phyloP scores from a whole-genome alignment of 345 rosid genomes.

The Physaria fendleri region DNA sequence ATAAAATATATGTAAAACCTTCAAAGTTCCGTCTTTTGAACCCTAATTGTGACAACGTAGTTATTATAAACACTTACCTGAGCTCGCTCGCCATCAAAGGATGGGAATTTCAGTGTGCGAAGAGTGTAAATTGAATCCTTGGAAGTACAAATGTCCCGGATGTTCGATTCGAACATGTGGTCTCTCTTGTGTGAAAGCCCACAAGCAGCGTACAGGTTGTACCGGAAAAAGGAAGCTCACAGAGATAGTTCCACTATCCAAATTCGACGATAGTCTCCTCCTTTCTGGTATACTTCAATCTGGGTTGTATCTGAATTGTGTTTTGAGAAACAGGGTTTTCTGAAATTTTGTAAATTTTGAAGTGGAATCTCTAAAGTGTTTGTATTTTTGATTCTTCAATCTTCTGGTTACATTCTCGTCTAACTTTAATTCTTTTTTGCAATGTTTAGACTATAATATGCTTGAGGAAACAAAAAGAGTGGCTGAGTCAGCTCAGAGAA shows the following conservation, averaged over 20 bases:
- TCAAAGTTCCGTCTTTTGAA: too few relatives aligned
- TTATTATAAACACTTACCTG: constrained; percentile 16
- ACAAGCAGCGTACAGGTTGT: constrained; percentile 75
- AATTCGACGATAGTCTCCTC: constrained; percentile 57
- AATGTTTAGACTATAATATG: constrained; percentile 83
- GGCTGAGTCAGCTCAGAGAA: constrained; percentile 64
- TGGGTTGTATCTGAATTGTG: not conserved
- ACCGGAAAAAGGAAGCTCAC: constrained; percentile 53
- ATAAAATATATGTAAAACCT: too few relatives aligned
- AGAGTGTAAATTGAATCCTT: constrained; percentile 50
- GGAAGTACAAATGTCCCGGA: constrained; percentile 84
- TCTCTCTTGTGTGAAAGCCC: constrained; percentile 71
- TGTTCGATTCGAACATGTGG: constrained; percentile 77
- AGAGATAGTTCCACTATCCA: constrained; percentile 53
- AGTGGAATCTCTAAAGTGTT: not conserved
- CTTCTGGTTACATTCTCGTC: too few relatives aligned
- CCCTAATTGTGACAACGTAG: constrained; percentile 4
- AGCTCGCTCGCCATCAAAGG: not conserved
- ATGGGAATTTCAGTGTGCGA: constrained; percentile 33
- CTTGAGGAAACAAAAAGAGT: constrained; percentile 81
- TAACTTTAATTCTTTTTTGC: too few relatives aligned
- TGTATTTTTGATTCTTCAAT: not conserved
- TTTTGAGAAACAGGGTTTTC: not conserved
- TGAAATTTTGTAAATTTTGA: too few relatives aligned
- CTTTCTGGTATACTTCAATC: constrained; percentile 54